phyloP scores from a whole-genome alignment of 2,329 filamentous ascomycete genomes.

The Penicillium thymicola region DNA sequence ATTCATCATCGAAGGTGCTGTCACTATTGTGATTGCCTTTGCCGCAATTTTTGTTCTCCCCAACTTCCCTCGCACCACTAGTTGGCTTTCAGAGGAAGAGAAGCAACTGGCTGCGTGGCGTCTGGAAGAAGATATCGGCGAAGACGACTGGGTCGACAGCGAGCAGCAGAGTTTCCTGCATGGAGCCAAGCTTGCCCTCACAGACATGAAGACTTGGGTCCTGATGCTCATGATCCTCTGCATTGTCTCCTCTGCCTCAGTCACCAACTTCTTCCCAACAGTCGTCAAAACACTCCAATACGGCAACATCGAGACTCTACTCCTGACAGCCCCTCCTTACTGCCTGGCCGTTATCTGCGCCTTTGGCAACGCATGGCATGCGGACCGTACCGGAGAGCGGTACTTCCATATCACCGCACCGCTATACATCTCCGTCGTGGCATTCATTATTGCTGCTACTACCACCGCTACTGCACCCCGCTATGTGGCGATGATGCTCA shows the following conservation, averaged over 20 bases:
- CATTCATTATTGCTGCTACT: slow-evolving; percentile 66
- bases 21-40: slow-evolving; percentile 61
- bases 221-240: slow-evolving; percentile 58
- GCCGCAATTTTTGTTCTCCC: slow-evolving; percentile 60
- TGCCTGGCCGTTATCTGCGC: slow-evolving; percentile 59
- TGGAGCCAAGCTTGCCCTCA: slow-evolving; percentile 56
- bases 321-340: slow-evolving; percentile 65
- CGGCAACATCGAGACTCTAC: slow-evolving; percentile 56
- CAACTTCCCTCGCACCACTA: slow-evolving; percentile 62
- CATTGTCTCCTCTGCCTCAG: slow-evolving; percentile 56
- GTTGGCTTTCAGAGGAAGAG: slow-evolving; percentile 59
- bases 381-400: slow-evolving; percentile 67
- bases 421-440: slow-evolving; percentile 58
- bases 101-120: slow-evolving; percentile 58
- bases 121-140: slow-evolving; percentile 62
- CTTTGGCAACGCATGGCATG: slow-evolving; percentile 65
- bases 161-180: slow-evolving; percentile 50
- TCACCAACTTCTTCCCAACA: slow-evolving; percentile 68
- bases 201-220: slow-evolving; percentile 60
- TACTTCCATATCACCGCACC: slow-evolving; percentile 66
- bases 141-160: slow-evolving; percentile 60
- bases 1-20: slow-evolving; percentile 67
- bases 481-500: slow-evolving; percentile 70
- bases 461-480: slow-evolving; percentile 60
- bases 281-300: slow-evolving; percentile 68